Base-by-base conservation (phyloP, 495 filamentous ascomycete genomes). In the Talaromyces liani region DNA sequence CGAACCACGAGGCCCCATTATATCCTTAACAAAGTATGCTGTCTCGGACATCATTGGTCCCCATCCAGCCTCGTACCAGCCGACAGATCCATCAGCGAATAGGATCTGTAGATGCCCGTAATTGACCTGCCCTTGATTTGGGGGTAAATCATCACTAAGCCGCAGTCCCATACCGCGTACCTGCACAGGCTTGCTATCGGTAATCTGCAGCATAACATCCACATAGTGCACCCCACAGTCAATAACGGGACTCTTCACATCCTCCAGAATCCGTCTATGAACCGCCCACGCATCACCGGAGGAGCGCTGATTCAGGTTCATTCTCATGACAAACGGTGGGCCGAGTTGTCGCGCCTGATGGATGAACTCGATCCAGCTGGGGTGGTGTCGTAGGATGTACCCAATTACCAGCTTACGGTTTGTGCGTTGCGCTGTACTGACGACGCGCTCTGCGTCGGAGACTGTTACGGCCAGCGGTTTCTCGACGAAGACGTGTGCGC, bases 321-420 rank as follows among this genome's bases (percentile, higher is more conserved):
- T 66, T 6, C 65, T 54, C 65, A 66, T 66, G 9, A 66, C 65
- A 20, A 60, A 66, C 7, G 65, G 65, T 12, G 65, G 65, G 4
- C 65, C 65, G 8, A 66, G 61, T 14, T 66, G 65, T 6, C 61
- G 61, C 12, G 65, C 65, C 25, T 66, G 65, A 3, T 53, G 55
- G 29, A 66, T 66, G 36, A 66, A 66, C 33, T 66, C 61, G n/a
- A 66, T 36, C 65, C 65, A 66, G 45, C 65, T 66, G 27, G 65
- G 65, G 16, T 66, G 65, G 31, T 66, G 65, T 4, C 65, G 65
- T 14, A 66, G 55, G 29, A 66, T 64, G 31, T 66, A 66, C 5
- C 65, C 65, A 29, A 66, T 55, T n/a, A 66, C 65, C 9, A 66
- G 56, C 45, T 66, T 66, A 12, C 65, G 65, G 7, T 64, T 61